phyloP scores from a whole-genome alignment of 1,139 yeast genomes.

The Magnusiomyces suaveolens region DNA sequence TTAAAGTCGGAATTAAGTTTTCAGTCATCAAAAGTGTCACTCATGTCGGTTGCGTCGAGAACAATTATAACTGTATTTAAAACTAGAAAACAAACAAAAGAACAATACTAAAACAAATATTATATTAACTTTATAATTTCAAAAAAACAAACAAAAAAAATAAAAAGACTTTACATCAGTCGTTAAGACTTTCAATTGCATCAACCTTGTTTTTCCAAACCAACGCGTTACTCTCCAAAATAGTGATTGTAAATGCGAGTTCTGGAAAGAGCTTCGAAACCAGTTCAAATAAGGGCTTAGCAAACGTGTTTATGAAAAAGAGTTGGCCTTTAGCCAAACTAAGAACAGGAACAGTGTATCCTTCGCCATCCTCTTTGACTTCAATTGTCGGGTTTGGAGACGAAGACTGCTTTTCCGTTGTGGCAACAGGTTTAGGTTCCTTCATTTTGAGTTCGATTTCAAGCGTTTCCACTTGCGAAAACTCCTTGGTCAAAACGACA shows the following conservation, averaged over 20 bases:
- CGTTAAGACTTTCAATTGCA: background rate
- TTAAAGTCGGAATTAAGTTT: too few species aligned
- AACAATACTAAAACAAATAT: too few species aligned
- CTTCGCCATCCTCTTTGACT: constrained; percentile 4
- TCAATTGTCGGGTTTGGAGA: background rate
- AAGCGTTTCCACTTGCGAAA: constrained; percentile 53
- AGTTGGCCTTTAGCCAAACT: constrained; percentile 65
- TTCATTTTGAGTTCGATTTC: constrained; percentile 34
- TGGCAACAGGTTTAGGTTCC: constrained; percentile 21
- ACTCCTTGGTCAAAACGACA: constrained; percentile 61
- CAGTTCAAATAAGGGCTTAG: constrained; percentile 60
- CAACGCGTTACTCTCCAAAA: constrained; percentile 38
- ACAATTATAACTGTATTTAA: too few species aligned
- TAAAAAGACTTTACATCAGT: background rate
- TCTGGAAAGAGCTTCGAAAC: constrained; percentile 40
- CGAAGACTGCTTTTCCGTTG: background rate
- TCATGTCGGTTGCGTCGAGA: too few species aligned
- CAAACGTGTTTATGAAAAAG: constrained; percentile 76
- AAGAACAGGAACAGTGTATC: constrained; percentile 19
- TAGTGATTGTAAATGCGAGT: constrained; percentile 32
- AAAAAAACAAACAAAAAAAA: background rate
- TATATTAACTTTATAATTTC: too few species aligned
- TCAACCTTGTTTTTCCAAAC: constrained; percentile 32
- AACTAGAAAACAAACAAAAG: too few species aligned
- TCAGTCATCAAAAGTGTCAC: too few species aligned